Conservation (phyloP, 495 filamentous ascomycete genomes). For the Aspergillus diversus region DNA sequence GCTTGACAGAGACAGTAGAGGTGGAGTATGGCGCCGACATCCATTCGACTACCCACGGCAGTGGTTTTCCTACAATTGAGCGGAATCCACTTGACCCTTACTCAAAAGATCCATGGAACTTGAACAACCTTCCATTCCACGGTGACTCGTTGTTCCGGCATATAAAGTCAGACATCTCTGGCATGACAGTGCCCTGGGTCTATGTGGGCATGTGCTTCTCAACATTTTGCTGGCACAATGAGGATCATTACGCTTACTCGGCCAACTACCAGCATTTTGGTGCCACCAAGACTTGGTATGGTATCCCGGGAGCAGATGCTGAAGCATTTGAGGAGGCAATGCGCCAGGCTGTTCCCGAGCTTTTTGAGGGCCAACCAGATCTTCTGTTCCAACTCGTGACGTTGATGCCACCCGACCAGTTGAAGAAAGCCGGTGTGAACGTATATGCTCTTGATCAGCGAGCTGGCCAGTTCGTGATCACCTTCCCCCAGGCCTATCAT, state of each 20-base stretch:
- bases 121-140: constrained; percentile 90
- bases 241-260: constrained; percentile 97
- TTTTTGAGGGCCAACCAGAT: constrained; percentile 97
- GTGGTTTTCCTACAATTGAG: constrained; percentile 95
- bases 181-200: constrained; percentile 99
- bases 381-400: constrained; percentile 97
- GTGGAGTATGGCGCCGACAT: constrained; percentile 99
- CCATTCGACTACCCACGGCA: constrained; percentile 96
- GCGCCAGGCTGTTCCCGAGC: constrained; percentile 90
- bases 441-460: constrained; percentile 93
- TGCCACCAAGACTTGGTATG: constrained; percentile 99
- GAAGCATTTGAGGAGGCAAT: constrained; percentile 95
- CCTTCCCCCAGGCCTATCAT: constrained; percentile 90
- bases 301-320: constrained; percentile 91
- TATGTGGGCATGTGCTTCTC: constrained; percentile 99
- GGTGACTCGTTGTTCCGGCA: constrained; percentile 92
- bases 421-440: constrained; percentile 91
- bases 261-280: constrained; percentile 99
- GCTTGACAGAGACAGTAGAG: constrained; percentile 90
- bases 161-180: constrained; percentile 98
- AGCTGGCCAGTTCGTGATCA: constrained; percentile 95
- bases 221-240: constrained; percentile 99
- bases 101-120: constrained; percentile 90
- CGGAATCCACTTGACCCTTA: constrained; percentile 85
- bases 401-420: constrained; percentile 86